Base-by-base conservation (phyloP, 129 eudicot genomes). In the Flaveria sonorensis region DNA sequence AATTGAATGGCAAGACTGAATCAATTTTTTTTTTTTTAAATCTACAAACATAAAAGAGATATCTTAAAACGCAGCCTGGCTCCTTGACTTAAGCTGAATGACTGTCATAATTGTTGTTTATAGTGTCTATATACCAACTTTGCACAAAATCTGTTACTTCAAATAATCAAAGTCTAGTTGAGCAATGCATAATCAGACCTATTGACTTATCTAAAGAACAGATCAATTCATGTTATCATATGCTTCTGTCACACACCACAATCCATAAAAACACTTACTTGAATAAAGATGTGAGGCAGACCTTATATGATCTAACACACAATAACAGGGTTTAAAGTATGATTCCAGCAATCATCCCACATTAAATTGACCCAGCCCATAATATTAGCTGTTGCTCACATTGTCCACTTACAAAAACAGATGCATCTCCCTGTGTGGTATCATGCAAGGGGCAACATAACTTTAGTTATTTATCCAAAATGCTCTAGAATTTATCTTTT, bases 291-390 rank as follows among this genome's bases (percentile, higher is more conserved):
- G 57, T 1, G 45, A 60, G 46, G 12, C 78, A 59, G 24, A 36
- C 52, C 43, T 45, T 9, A 11, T 20, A 14, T 21, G 73, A 69
- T 14, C 53, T 21, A 12, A 69, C 40, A 20, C 23, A 24, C 4
- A n/a, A 6, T 16, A 47, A 24, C 45, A 23, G 26, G 36, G 39
- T 60, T 61, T 32, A 20, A 48, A 50, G 69, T 14, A 10, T 50
- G 24, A 76, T 64, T 45, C 80, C 52, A 50, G 28, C 42, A 76
- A 76, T 15, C 73, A 66, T 48, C 39, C 64, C 65, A 18, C 19
- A 1, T 4, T 32, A 48, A 65, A 0, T 76, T 76, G 56, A 68
- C 53, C 42, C 53, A 36, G 52, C 74, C 39, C n/a, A 61, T 61
- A 61, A 61, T 13, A 10, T 61, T 61, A 24, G 39, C 13, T 61